These are phyloP conservation scores for Zasmidium cellare DNA, from an alignment of 2,329 filamentous ascomycete species.

Conservation along the genomic window DNA sequence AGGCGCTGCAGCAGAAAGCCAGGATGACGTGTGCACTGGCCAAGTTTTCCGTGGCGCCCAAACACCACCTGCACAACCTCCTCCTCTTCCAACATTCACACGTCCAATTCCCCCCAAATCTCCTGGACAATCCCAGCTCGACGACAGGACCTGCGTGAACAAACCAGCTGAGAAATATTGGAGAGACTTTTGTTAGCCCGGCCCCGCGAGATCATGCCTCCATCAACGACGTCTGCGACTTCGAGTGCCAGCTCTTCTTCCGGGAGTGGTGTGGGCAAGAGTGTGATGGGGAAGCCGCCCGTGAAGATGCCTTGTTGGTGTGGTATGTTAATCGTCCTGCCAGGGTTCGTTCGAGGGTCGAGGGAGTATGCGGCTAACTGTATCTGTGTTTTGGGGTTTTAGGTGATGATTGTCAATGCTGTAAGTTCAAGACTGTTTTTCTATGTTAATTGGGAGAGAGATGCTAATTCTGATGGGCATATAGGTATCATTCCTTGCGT, in stretches of 20 bases:
- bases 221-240: conserved; percentile 24
- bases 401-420: conserved; percentile 19
- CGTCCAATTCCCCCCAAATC: too few relatives aligned
- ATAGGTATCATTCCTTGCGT: conserved; percentile 21
- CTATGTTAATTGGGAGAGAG: too few relatives aligned
- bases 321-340: conserved; percentile 26
- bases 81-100: not conserved
- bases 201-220: conserved; percentile 24
- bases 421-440: not conserved
- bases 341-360: not conserved
- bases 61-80: not conserved
- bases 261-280: conserved; percentile 1
- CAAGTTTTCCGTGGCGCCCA: not conserved
- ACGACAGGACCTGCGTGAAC: not conserved
- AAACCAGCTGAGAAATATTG: not conserved
- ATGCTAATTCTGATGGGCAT: not conserved
- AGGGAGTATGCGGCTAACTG: not conserved
- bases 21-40: not conserved
- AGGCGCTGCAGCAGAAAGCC: not conserved
- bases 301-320: conserved; percentile 37
- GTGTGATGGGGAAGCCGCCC: conserved; percentile 10
- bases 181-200: not conserved
- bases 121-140: not conserved
- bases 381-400: not conserved
- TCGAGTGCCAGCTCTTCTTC: conserved; percentile 18